Evolutionary conservation across 1,284 basidiomycete species (phyloP), one percentile per base, ranked within the genome.

Genomic region (Moniliella sp.): DNA sequence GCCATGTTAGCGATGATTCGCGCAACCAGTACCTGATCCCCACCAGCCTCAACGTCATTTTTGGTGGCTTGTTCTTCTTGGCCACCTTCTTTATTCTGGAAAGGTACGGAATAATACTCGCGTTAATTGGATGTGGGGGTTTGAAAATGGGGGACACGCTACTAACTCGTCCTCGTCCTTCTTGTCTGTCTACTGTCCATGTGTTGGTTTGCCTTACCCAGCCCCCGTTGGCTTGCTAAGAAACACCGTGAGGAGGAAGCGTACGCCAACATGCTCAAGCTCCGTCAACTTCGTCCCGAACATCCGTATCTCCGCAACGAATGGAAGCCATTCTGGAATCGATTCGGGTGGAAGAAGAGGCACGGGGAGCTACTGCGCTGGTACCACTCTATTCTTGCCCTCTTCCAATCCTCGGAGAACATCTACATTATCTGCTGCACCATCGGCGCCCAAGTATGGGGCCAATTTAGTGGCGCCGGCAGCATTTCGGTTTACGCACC

Each of bases 181-280:
- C n/a, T n/a, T n/a, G n/a, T n/a, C n/a, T n/a, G n/a, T n/a, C n/a
- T n/a, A n/a, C n/a, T n/a, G n/a, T n/a, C n/a, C n/a, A n/a, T n/a
- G n/a, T n/a, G n/a, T n/a, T n/a, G n/a, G n/a, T n/a, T n/a, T n/a
- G n/a, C n/a, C n/a, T n/a, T n/a, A n/a, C n/a, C n/a, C n/a, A n/a
- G n/a, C n/a, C 46, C 46, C 3, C 45, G 46, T 17, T 46, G 44
- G 42, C 40, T 48, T 11, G 38, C 44, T 36, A 46, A 48, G 36
- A 26, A 39, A 17, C 37, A 37, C 4, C 35, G 37, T 1, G 36
- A 35, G 17, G 46, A 48, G 18, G 35, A 46, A 17, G 46, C 45
- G 4, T 35, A 42, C 27, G 40, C 42, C 26, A 23, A 25, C 16
- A 38, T 48, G 4, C 31, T 30, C 33, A 46, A 43, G 33, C 35